These are phyloP conservation scores for Moringa oleifera DNA, from an alignment of 345 rosid species.

Conservation along the genomic window DNA sequence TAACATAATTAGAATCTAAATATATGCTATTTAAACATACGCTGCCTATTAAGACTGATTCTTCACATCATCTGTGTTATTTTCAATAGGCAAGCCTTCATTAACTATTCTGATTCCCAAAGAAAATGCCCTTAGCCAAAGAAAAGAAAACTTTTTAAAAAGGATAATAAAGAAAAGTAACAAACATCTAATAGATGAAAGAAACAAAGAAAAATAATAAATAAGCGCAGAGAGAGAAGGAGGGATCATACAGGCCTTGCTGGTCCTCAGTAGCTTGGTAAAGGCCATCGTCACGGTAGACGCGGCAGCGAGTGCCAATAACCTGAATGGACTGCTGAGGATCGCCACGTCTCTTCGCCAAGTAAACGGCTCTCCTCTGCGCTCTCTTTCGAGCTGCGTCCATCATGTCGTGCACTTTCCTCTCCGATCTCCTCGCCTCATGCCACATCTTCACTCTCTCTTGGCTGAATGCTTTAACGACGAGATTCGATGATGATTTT, in stretches of 20 bases:
- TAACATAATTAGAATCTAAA: background rate
- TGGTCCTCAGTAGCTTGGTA: slow-evolving; percentile 85
- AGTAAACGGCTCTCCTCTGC: slow-evolving; percentile 75
- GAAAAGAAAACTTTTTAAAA: background rate
- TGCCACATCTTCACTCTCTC: slow-evolving; percentile 71
- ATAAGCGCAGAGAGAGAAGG: background rate
- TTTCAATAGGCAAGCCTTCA: background rate
- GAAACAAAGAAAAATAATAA: background rate
- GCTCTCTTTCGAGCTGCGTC: slow-evolving; percentile 99
- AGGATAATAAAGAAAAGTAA: background rate
- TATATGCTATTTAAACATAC: too few relatives aligned
- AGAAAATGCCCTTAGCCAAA: background rate
- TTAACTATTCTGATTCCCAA: background rate
- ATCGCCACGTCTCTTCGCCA: slow-evolving; percentile 94
- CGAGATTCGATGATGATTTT: background rate
- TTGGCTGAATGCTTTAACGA: background rate
- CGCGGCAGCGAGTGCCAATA: slow-evolving; percentile 58
- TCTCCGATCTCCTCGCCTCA: slow-evolving; percentile 97
- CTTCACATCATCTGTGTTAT: background rate
- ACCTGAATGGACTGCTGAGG: slow-evolving; percentile 91
- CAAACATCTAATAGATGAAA: background rate
- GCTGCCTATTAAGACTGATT: too few relatives aligned
- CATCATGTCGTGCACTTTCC: slow-evolving; percentile 98
- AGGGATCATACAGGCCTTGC: slow-evolving; percentile 62
- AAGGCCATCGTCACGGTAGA: slow-evolving; percentile 82